Percentiles rank a stretch among this genome's conserved stretches.
Conservation (phyloP, 306 rosid species). For the Mucuna pruriens region DNA sequence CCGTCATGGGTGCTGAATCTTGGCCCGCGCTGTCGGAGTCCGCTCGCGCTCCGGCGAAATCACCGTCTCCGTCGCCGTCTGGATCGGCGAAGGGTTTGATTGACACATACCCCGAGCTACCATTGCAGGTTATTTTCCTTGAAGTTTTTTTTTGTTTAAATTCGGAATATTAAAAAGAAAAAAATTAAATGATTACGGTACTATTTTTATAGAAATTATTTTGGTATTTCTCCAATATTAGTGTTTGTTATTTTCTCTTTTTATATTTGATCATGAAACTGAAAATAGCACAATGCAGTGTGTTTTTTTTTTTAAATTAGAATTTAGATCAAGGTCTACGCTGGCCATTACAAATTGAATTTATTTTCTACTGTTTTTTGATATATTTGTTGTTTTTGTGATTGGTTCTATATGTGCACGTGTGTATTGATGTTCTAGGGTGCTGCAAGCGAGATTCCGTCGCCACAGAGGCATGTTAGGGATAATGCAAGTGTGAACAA, state of each 20-base stretch:
- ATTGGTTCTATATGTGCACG: slow-evolving; percentile 21
- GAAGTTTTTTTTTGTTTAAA: background rate
- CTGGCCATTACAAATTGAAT: background rate
- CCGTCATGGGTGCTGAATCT: slow-evolving; percentile 81
- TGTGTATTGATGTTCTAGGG: slow-evolving; percentile 52
- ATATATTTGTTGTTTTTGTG: background rate
- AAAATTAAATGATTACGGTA: background rate
- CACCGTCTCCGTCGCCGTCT: slow-evolving; percentile 22
- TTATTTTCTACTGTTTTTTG: background rate
- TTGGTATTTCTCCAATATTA: too few relatives aligned
- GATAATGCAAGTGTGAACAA: slow-evolving; percentile 51
- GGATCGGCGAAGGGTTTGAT: slow-evolving; percentile 53
- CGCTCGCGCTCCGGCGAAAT: slow-evolving; percentile 55
- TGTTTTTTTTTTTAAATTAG: background rate
- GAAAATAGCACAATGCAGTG: background rate
- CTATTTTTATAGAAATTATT: background rate
- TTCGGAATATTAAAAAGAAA: background rate
- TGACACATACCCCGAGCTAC: slow-evolving; percentile 44
- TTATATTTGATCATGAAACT: background rate
- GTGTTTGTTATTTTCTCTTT: background rate
- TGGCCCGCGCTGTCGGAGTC: slow-evolving; percentile 88
- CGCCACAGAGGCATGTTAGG: slow-evolving; percentile 60
- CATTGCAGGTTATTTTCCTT: slow-evolving; percentile 61
- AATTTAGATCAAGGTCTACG: background rate
- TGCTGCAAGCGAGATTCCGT: slow-evolving; percentile 49